phyloP scores from a whole-genome alignment of 2,329 filamentous ascomycete genomes.

The Pseudogymnoascus sp. region DNA sequence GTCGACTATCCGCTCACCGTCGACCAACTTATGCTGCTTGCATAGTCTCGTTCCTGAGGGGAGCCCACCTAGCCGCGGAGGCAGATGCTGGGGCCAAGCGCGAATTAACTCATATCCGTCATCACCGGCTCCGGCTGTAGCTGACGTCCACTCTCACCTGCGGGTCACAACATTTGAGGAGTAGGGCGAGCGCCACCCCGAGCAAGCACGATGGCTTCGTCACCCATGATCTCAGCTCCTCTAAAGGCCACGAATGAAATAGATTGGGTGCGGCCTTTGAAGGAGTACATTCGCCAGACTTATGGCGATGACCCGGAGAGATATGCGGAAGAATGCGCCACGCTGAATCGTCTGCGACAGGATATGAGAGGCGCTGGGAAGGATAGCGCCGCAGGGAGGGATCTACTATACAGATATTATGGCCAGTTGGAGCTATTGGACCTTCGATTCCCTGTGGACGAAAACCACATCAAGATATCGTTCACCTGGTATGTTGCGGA shows the following conservation, averaged over 20 bases:
- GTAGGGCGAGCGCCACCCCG: not conserved
- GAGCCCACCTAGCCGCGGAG: constrained; percentile 5
- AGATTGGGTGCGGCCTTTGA: constrained; percentile 90
- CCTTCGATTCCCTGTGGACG: constrained; percentile 90
- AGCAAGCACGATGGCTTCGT: constrained; percentile 6
- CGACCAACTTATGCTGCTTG: not conserved
- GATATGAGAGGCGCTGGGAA: constrained; percentile 97
- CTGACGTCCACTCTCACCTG: constrained; percentile 3
- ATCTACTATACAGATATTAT: constrained; percentile 94
- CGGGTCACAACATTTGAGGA: not conserved
- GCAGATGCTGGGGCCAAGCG: constrained; percentile 4
- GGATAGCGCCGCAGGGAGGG: constrained; percentile 87
- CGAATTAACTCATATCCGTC: constrained; percentile 1
- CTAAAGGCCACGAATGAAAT: constrained; percentile 95
- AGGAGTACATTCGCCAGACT: constrained; percentile 83
- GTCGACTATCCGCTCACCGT: not conserved
- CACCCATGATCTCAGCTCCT: constrained; percentile 81
- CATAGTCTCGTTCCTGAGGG: not conserved
- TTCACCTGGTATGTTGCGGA: constrained; percentile 74
- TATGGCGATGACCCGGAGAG: constrained; percentile 96
- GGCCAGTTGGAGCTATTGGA: constrained; percentile 93
- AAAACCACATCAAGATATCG: constrained; percentile 97
- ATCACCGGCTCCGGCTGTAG: constrained; percentile 3
- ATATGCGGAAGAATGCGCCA: constrained; percentile 90
- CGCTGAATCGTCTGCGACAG: constrained; percentile 88